Evolutionary conservation across 2,329 filamentous ascomycete species (phyloP), one percentile per base, ranked within the genome.

Genomic region (Colletotrichum orbiculare): DNA sequence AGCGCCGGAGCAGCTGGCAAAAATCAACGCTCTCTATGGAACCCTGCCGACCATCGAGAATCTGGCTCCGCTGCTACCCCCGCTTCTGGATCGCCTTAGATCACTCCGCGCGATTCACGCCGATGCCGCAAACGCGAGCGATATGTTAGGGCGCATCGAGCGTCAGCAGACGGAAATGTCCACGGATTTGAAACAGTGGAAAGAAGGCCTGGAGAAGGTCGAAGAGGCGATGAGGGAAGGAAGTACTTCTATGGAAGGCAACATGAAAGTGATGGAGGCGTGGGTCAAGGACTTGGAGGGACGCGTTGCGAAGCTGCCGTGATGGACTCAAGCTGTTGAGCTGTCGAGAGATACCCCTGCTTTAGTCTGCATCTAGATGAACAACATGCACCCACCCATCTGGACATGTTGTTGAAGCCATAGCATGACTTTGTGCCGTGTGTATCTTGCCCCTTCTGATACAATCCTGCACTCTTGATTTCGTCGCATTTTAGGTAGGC

Each of bases 21-120:
- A 97, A 76, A 91, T 99, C 75, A 96, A 97, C 69, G 92, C 94
- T 2, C 86, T 99, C 6, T 97, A 97, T 77, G 91, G 92, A 1
- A 92, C 93, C 3, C 82, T 99, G 13, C 91, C 94, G 1, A 96
- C 93, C 0, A 96, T 99, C 64, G 94, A 97, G 77, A 91, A 86
- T 61, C 83, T 99, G 8, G 86, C 93, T 6, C 96, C 96, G 1
- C 84, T 97, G 15, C 84, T 99, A 4, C 95, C 96, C 1, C 87
- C 93, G 6, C 83, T 98, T 9, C 83, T 99, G 10, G 94, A 97
- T 72, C 87, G 96, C 34, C 81, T 99, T 54, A 87, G 94, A 63
- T 96, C 93, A 8, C 82, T 99, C 60, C 87, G 92, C 64, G 88
- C 90, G 12, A 90, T 98, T 54, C 96, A 99, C 73, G 89, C 92